These are phyloP conservation scores for Gnetum montanum DNA, from an alignment of 75 land plant genomes.

Conservation along the genomic window DNA sequence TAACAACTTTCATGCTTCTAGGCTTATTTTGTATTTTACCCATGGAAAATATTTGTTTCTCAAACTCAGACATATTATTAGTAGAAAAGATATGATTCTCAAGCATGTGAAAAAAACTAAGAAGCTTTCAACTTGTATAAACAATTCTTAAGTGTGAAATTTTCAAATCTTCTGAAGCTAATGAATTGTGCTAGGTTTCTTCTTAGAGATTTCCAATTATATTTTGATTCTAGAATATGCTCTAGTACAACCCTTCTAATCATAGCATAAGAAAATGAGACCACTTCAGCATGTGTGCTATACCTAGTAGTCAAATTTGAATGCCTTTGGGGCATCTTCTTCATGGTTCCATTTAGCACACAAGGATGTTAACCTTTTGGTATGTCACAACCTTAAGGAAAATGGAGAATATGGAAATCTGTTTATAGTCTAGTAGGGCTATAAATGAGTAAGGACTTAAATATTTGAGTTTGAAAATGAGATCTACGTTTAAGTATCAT, in stretches of 20 bases:
- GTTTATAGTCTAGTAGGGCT: too few species aligned
- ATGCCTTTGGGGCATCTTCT: too few species aligned
- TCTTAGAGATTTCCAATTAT: conserved; percentile 60
- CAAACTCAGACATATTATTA: background rate
- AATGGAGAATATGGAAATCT: too few species aligned
- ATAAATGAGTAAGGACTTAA: too few species aligned
- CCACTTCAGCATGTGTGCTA: conserved; percentile 56
- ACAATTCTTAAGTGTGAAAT: conserved; percentile 49
- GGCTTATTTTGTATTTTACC: background rate
- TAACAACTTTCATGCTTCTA: background rate
- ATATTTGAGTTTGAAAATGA: too few species aligned
- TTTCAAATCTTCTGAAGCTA: conserved; percentile 60
- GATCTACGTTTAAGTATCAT: too few species aligned
- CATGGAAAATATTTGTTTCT: too few species aligned
- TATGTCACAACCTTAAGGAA: too few species aligned
- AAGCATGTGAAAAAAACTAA: conserved; percentile 28
- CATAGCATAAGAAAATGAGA: conserved; percentile 75
- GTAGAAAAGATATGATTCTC: background rate
- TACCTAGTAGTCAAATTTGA: too few species aligned
- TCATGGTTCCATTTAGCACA: too few species aligned
- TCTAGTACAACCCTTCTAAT: conserved; percentile 64
- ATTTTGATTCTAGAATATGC: conserved; percentile 51
- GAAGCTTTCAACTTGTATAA: conserved; percentile 46
- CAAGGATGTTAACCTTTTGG: too few species aligned
- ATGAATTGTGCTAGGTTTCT: conserved; percentile 64